phyloP scores from a whole-genome alignment of 1,284 basidiomycete species.

The Papiliotrema flavescens region DNA sequence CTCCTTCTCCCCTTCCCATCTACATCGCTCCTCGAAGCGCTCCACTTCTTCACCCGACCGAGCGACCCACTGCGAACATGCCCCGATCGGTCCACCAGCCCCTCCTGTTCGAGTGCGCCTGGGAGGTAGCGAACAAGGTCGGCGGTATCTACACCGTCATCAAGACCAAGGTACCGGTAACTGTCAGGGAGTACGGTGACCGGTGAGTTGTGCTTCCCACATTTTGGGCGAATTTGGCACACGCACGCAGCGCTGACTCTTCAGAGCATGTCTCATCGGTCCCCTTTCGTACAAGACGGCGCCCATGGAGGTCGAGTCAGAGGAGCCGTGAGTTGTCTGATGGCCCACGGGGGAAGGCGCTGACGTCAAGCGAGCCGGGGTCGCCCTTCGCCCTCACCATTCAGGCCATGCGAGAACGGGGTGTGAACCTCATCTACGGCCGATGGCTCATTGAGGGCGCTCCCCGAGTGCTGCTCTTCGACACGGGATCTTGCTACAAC shows the following conservation, averaged over 20 bases:
- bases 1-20: background rate
- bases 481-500: slow-evolving; percentile 83
- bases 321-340: slow-evolving; percentile 54
- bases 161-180: slow-evolving; percentile 98
- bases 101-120: slow-evolving; percentile 82
- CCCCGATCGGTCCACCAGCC: slow-evolving; percentile 70
- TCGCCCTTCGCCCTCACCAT: slow-evolving; percentile 66
- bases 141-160: slow-evolving; percentile 99
- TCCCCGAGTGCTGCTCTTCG: slow-evolving; percentile 90
- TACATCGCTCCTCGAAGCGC: background rate
- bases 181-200: slow-evolving; percentile 74
- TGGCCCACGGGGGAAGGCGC: background rate
- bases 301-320: slow-evolving; percentile 94
- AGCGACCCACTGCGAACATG: slow-evolving; percentile 11
- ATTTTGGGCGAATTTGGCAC: background rate
- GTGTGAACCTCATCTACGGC: slow-evolving; percentile 91
- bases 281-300: slow-evolving; percentile 95
- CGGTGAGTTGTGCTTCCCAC: slow-evolving; percentile 30
- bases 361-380: slow-evolving; percentile 40
- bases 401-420: slow-evolving; percentile 73
- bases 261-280: slow-evolving; percentile 65
- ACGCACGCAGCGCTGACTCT: background rate
- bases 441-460: slow-evolving; percentile 97
- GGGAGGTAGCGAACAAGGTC: slow-evolving; percentile 96
- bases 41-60: background rate